Base-by-base conservation (phyloP, 1,139 yeast genomes). In the Taphrina deformans region DNA sequence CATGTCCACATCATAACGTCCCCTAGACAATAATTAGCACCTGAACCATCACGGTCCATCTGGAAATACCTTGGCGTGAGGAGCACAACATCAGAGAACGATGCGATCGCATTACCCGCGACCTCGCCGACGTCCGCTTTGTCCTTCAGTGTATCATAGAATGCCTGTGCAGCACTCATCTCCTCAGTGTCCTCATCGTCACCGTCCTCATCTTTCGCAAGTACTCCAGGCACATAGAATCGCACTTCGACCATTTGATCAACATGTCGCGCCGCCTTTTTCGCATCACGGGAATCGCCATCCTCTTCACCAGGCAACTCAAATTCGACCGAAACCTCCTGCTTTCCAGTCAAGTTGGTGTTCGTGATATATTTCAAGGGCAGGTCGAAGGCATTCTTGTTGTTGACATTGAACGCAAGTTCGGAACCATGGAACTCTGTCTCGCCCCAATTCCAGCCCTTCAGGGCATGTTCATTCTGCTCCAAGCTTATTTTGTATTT, bases 391-490 rank as follows among this genome's bases (percentile, higher is more conserved):
- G 88, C 84, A 1, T 99, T 98, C 72, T 88, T 88, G 71, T 91
- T 91, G 72, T 89, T 89, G 40, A 92, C 86, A 66, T 86, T 86
- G 77, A 95, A 92, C 35, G 90, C 83, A 76, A 93, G 80, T 75
- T 93, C 99, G 71, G 91, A 89, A 74, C 97, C 84, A 14, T 96
- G 96, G 75, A 95, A 84, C 75, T 92, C 97, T 10, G 93, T 82
- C 69, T 87, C 86, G 65, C 99, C 99, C 99, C 99, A 93, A 76
- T 93, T 93, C 99, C 99, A 93, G 48, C 99, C 99, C 77, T 97
- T 84, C 71, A 93, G 79, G 4, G 97, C 88, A 75, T 93, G 99
- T 72, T 93, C 98, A 72, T 82, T 85, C 69, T 83, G 87, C 71
- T 93, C 98, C 69, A 95, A 80, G 63, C 83, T 82, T 61, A 89